Base-by-base conservation (phyloP, 108 stramenopile genomes). In the Cyclostephanos invisitatus region DNA sequence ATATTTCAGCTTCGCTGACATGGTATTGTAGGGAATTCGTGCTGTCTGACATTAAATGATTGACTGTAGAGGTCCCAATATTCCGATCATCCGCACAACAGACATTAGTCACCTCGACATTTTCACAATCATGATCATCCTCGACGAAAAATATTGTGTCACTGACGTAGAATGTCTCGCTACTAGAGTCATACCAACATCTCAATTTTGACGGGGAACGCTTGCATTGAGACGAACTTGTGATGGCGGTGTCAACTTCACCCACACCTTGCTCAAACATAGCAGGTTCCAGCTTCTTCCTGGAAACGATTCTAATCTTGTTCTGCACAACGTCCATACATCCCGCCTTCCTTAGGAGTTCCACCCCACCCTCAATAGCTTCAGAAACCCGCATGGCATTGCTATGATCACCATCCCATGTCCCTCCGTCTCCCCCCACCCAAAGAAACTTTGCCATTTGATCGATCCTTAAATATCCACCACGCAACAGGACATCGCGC, bases 401-500 rank as follows among this genome's bases (percentile, higher is more conserved):
- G 63, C 32, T 35, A 48, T 66, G 64, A 61, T 73, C 64, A 47
- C 49, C 64, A 53, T 66, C 46, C 75, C 58, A 77, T 36, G 35
- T 37, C n/a, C 56, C 36, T 12, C 47, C 66, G 18, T 22, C 44
- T 12, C 58, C 54, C 46, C 25, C 32, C 29, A 28, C 47, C 71
- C 70, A 72, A 22, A 72, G 63, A 38, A 55, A 72, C 7, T 28
- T 22, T 48, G 67, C 71, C 78, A 72, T 81, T 72, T 58, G 14
- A 25, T 64, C 70, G 11, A 83, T 42, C n/a, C 29, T 32, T 27
- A 86, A 72, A 65, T 88, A 89, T 20, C 89, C 92, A 8, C 92
- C 89, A 38, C 89, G 75, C 18, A 78, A 61, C 28, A 93, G 67
- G 14, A 93, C 74, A 53, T 77, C 72, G 8, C 90, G 74, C 14